phyloP scores from a whole-genome alignment of 225 moss, liverwort and hornwort genomes.

The Pseudoscleropodium purum region DNA sequence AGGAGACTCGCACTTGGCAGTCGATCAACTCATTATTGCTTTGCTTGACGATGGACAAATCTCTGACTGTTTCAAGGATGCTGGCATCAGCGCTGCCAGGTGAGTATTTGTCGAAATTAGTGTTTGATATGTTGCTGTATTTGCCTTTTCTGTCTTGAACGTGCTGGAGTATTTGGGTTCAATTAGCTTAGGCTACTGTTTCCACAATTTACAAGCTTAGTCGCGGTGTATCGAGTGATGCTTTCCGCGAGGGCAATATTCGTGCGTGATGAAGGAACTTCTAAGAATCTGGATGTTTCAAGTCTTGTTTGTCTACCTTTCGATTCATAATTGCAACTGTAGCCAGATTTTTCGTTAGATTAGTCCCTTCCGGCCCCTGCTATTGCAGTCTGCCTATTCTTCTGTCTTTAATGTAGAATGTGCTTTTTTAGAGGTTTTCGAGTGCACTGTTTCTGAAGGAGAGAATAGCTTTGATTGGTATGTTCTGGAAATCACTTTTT shows the following conservation, averaged over 20 bases:
- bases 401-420: neutral
- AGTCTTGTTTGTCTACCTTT: neutral
- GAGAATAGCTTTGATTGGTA: neutral
- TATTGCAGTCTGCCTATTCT: neutral
- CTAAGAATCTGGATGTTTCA: neutral
- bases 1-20: conserved; percentile 79
- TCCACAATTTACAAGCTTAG: neutral
- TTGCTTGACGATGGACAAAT: conserved; percentile 75
- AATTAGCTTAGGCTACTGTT: neutral
- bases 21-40: conserved; percentile 79
- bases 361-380: neutral
- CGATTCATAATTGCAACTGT: neutral
- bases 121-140: neutral
- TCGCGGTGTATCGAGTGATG: neutral
- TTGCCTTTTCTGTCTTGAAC: neutral
- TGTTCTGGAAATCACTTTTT: neutral
- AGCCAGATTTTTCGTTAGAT: neutral
- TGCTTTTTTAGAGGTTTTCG: neutral
- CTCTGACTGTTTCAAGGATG: conserved; percentile 68
- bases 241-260: neutral
- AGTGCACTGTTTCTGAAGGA: neutral
- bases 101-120: neutral
- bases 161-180: neutral
- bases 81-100: conserved; percentile 61
- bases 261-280: neutral